A percentile compares a stretch with the other conserved stretches of the same genome.
These are phyloP conservation scores for Aureobasidium melanogenum DNA, from an alignment of 2,329 filamentous ascomycete species.

Conservation along the genomic window DNA sequence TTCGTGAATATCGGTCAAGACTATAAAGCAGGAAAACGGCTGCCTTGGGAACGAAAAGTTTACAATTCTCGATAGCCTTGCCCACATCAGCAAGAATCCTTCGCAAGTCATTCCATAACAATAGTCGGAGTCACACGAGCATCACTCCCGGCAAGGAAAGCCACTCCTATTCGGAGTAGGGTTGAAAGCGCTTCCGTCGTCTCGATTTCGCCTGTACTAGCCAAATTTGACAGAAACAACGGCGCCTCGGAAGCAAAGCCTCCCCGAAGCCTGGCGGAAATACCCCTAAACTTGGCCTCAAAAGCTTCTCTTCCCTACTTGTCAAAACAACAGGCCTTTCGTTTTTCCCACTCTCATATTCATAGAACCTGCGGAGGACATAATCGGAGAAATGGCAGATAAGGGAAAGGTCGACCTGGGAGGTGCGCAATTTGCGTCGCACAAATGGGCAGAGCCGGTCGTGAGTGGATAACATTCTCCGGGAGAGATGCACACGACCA, in stretches of 20 bases:
- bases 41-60: no score
- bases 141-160: background rate
- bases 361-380: background rate
- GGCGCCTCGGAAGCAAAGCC: background rate
- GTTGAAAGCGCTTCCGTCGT: background rate
- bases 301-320: background rate
- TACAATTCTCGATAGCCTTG: background rate
- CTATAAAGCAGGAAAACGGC: background rate
- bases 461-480: constrained; percentile 13
- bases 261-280: background rate
- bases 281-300: constrained; percentile 3
- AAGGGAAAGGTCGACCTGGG: constrained; percentile 12
- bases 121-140: background rate
- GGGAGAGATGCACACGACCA: background rate
- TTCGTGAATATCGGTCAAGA: background rate
- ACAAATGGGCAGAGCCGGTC: constrained; percentile 21
- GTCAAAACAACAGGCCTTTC: background rate
- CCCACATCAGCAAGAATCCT: background rate
- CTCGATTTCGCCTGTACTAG: background rate
- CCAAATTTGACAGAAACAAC: background rate
- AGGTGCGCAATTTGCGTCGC: constrained; percentile 19
- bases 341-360: background rate
- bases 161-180: background rate
- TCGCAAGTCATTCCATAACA: background rate
- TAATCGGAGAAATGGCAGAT: background rate